Evolutionary conservation across 805 yeast species (phyloP).

Genomic region (Starmerella riodocensis): DNA sequence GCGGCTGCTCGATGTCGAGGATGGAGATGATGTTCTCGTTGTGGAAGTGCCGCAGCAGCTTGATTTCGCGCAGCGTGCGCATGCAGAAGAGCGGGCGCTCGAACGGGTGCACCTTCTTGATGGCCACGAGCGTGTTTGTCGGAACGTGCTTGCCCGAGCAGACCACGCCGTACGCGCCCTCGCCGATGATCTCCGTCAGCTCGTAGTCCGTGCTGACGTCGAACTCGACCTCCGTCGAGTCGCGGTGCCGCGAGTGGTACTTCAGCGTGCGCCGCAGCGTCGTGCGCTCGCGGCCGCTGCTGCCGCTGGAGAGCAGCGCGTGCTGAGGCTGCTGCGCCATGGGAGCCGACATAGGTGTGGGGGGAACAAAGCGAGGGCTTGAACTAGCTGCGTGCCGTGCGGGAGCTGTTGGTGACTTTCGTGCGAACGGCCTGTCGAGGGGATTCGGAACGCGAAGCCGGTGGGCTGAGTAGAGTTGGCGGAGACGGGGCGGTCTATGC

Average conservation of each 20-base stretch:
- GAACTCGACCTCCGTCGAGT: constrained; percentile 41
- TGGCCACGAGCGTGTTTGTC: constrained; percentile 79
- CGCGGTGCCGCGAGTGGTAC: constrained; percentile 15
- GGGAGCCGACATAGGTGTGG: no score
- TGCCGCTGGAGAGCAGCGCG: constrained; percentile 1
- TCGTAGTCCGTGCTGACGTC: constrained; percentile 81
- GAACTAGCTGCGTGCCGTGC: no score
- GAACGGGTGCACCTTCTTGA: constrained; percentile 87
- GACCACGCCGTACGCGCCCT: constrained; percentile 93
- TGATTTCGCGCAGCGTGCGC: constrained; percentile 79
- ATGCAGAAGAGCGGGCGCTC: constrained; percentile 79
- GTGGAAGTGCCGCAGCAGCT: constrained; percentile 74
- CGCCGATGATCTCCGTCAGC: constrained; percentile 74
- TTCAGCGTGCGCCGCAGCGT: constrained; percentile 1
- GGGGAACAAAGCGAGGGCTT: no score
- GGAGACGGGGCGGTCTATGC: no score
- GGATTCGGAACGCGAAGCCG: no score
- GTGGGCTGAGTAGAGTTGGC: no score
- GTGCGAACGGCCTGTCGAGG: no score
- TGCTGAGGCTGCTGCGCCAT: neutral
- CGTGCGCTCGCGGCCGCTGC: no score
- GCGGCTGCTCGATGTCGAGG: constrained; percentile 79
- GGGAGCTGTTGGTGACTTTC: no score
- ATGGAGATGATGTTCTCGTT: constrained; percentile 89
- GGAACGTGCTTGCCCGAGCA: constrained; percentile 80